Evolutionary conservation across 2,329 filamentous ascomycete genomes (phyloP).

Genomic region (Microsporum audouinii): DNA sequence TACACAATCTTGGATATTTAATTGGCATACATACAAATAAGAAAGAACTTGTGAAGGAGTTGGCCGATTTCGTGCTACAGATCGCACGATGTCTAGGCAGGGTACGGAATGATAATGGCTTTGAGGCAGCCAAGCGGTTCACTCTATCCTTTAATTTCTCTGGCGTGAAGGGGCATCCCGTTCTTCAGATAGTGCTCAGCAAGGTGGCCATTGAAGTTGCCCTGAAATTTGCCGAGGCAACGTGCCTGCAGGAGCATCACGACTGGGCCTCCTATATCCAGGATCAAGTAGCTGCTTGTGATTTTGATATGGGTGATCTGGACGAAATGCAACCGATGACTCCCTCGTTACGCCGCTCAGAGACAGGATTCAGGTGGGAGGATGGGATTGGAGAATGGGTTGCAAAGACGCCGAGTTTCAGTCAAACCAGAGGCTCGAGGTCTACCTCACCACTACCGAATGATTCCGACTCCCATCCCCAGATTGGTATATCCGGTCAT

Average conservation of each 20-base stretch:
- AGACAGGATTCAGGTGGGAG: constrained; percentile 40
- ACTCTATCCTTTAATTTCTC: constrained; percentile 19
- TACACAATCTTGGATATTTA: constrained; percentile 22
- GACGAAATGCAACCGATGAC: constrained; percentile 12
- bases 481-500: background rate
- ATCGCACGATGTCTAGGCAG: constrained; percentile 26
- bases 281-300: constrained; percentile 20
- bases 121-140: constrained; percentile 19
- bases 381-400: constrained; percentile 49
- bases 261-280: constrained; percentile 31
- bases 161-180: constrained; percentile 13
- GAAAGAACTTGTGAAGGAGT: constrained; percentile 24
- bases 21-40: constrained; percentile 21
- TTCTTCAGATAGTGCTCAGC: constrained; percentile 23
- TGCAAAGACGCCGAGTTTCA: constrained; percentile 20
- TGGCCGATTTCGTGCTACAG: constrained; percentile 26
- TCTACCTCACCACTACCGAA: background rate
- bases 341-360: constrained; percentile 9
- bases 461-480: background rate
- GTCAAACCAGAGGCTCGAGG: background rate
- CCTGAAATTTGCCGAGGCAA: constrained; percentile 31
- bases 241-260: constrained; percentile 28
- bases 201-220: constrained; percentile 30
- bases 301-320: constrained; percentile 7
- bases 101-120: constrained; percentile 13